Percentiles rank a stretch among this genome's conserved stretches.
Evolutionary conservation across 2,329 filamentous ascomycete genomes (phyloP).

Genomic region (Botrytis fabae): DNA sequence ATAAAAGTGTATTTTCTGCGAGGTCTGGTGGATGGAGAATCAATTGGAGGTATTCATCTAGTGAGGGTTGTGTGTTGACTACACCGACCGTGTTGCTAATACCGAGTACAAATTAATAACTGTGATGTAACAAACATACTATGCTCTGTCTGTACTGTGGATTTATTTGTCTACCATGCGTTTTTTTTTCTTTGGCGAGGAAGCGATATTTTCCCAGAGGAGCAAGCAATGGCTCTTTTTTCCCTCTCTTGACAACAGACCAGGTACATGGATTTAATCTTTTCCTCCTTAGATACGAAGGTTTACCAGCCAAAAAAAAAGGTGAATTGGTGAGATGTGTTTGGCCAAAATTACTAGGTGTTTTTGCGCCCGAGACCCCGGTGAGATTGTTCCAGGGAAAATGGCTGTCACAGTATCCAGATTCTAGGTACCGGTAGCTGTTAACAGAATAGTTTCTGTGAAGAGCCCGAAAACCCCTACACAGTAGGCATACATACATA

Average conservation of each 20-base stretch:
- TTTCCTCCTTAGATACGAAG: neutral
- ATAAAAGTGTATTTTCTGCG: neutral
- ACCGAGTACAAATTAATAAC: neutral
- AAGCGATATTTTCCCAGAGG: neutral
- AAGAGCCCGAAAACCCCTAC: constrained; percentile 5
- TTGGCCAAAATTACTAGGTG: neutral
- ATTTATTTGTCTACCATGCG: neutral
- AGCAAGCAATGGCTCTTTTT: neutral
- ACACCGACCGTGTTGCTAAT: neutral
- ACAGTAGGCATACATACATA: neutral
- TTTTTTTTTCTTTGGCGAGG: neutral
- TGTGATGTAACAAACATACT: neutral
- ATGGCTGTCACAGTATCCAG: neutral
- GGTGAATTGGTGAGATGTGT: neutral
- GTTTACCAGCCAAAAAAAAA: neutral
- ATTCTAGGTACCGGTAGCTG: constrained; percentile 4
- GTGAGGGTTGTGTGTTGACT: neutral
- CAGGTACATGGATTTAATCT: constrained; percentile 18
- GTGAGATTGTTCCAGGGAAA: constrained; percentile 11
- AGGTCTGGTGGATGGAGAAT: neutral
- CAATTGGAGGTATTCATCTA: neutral
- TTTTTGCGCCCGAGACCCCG: constrained; percentile 10
- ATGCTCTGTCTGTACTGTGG: neutral
- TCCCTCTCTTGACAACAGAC: constrained; percentile 10
- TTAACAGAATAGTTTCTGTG: constrained; percentile 16